Evolutionary conservation across 208 protist genomes (phyloP), one percentile per base, ranked within the genome.

Genomic region (Wallacemonas rigidus): DNA sequence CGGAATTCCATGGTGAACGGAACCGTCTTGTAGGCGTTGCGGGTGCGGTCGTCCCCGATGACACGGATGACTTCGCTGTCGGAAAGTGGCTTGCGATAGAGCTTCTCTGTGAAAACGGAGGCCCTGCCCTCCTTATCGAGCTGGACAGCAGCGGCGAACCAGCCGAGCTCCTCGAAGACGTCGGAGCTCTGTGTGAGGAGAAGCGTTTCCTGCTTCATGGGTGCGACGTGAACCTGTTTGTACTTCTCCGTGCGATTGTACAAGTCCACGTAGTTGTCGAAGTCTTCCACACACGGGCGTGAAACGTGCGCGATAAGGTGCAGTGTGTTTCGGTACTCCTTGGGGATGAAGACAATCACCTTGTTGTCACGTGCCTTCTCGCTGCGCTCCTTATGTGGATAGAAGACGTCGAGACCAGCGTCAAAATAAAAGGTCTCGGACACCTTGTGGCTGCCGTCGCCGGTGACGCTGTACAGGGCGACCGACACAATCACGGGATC

Each of bases 391-490:
- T 93, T 92, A 12, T 94, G 88, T 17, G 89, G 89, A 77, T 88
- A 95, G 72, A 95, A 96, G 65, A 93, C 83, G 36, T 94, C 89
- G 36, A 93, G 75, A 38, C 62, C 82, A 43, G 82, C 82, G 69
- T 90, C 87, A 74, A 97, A 97, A 81, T 91, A 97, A 65, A 97
- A 97, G 39, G 89, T 93, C 61, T 97, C 92, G 2, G 89, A 90
- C 0, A 97, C 87, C 69, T 94, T 94, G 38, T 74, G 74, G 11
- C 80, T 82, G 11, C 69, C 74, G n/a, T 55, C 70, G 2, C 82
- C 71, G 12, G 71, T 74, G 47, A 92, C 64, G 75, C 82, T 85
- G 77, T 83, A 97, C 44, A 97, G 69, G 1, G 82, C 72, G 2
- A 79, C 77, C 15, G 88, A 72, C 8, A 94, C 45, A 65, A 95